Evolutionary conservation across 345 rosid genomes (phyloP), one percentile per base, ranked within the genome.

Genomic region (Lepidium africanum): DNA sequence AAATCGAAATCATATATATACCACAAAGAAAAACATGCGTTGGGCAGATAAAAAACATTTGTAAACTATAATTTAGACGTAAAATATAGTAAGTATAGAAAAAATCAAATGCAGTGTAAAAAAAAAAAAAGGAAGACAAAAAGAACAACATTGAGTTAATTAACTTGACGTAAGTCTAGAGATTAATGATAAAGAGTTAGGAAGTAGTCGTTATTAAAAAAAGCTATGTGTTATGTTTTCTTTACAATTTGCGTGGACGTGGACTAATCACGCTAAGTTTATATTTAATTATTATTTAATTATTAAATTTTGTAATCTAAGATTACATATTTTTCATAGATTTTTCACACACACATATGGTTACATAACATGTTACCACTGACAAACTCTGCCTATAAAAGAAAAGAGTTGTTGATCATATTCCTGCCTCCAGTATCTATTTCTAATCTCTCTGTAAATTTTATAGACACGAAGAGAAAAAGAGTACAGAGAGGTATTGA

Each of bases 131-230:
- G n/a, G n/a, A n/a, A n/a, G n/a, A n/a, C n/a, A n/a, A n/a, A n/a
- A n/a, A n/a, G n/a, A n/a, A n/a, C n/a, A n/a, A n/a, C n/a, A n/a
- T n/a, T n/a, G n/a, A n/a, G n/a, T n/a, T n/a, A n/a, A n/a, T n/a
- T n/a, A n/a, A n/a, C n/a, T n/a, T n/a, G n/a, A n/a, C n/a, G n/a
- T n/a, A n/a, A n/a, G n/a, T n/a, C n/a, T n/a, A n/a, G n/a, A n/a
- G 23, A 21, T 21, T 21, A n/a, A 21, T 21, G 23, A 21, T 21
- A 1, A 2, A 57, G 47, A 33, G 72, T 67, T 73, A 67, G 77
- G 77, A 74, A 67, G 61, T 27, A 36, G 77, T 67, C 77, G 56
- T 67, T 66, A 41, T 73, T 7, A n/a, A 50, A 47, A 43, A 40
- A 71, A 35, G 30, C 39, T 43, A 6, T 43, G 37, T 63, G 63